A percentile compares a stretch with the other conserved stretches of the same genome.
Evolutionary conservation across 2,329 filamentous ascomycete genomes (phyloP).

Genomic region (Pseudopithomyces chartarum): DNA sequence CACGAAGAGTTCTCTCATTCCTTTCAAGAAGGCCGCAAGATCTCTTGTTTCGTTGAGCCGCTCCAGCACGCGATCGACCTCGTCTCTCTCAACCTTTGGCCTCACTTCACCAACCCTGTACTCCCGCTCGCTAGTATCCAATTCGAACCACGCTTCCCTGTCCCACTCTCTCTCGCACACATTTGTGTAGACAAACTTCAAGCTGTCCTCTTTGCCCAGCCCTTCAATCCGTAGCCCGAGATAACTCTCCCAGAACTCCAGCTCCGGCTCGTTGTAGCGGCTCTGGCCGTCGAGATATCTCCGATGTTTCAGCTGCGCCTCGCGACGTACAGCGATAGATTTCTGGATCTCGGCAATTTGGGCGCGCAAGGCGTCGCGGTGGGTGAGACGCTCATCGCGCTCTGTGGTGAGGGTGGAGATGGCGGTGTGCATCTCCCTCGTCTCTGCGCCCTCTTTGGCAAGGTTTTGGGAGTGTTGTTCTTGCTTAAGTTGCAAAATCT

Average conservation of each 20-base stretch:
- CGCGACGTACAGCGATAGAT: slow-evolving; percentile 70
- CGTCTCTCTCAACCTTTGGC: slow-evolving; percentile 80
- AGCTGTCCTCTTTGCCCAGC: slow-evolving; percentile 77
- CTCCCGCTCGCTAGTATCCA: slow-evolving; percentile 79
- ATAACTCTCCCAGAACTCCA: slow-evolving; percentile 95
- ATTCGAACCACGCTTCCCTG: slow-evolving; percentile 89
- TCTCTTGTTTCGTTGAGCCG: slow-evolving; percentile 81
- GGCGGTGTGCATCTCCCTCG: slow-evolving; percentile 64
- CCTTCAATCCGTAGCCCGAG: slow-evolving; percentile 89
- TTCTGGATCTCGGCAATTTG: slow-evolving; percentile 69
- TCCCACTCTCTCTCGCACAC: slow-evolving; percentile 87
- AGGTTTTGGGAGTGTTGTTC: slow-evolving; percentile 73
- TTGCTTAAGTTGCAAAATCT: slow-evolving; percentile 76
- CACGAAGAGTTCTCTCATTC: slow-evolving; percentile 78
- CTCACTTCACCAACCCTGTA: slow-evolving; percentile 82
- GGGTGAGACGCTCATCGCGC: slow-evolving; percentile 59
- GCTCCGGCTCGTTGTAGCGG: slow-evolving; percentile 87
- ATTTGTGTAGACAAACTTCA: slow-evolving; percentile 90
- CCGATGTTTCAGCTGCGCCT: slow-evolving; percentile 74
- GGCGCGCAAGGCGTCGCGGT: slow-evolving; percentile 60
- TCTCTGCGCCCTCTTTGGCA: slow-evolving; percentile 78
- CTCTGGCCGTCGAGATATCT: slow-evolving; percentile 80
- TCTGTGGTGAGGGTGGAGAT: slow-evolving; percentile 62
- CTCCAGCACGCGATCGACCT: slow-evolving; percentile 77
- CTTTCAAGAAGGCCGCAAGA: slow-evolving; percentile 73